Base-by-base conservation (phyloP, 2,329 filamentous ascomycete genomes). In the Cadophora luteo-olivacea region DNA sequence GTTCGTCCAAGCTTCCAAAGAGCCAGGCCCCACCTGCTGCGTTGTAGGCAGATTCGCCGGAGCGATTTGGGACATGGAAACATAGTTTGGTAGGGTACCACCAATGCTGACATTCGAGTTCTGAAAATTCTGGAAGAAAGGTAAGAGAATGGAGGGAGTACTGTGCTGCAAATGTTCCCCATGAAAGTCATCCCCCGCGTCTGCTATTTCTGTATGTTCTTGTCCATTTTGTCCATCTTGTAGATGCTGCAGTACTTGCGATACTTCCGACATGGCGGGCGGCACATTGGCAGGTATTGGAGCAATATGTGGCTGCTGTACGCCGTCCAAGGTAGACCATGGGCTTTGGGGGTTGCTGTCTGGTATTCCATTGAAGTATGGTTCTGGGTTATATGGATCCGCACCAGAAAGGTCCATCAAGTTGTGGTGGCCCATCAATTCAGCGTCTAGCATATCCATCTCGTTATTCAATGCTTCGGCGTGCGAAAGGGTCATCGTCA, bases 201-300 rank as follows among this genome's bases (percentile, higher is more conserved):
- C 68, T 12, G 68, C 69, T 16, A 70, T 62, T 54, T 74, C 74
- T 25, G 63, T 72, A 69, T 75, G 72, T 36, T 75, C 72, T 66
- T 77, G 74, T 22, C 68, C 75, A 69, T 75, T 73, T 64, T 77
- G 77, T 24, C 75, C 63, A 55, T 78, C 69, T 63, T 78, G 77
- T 33, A 77, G 64, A 51, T 78, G 70, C 41, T 78, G 75, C 51
- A 77, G 64, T 67, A 78, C 75, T 58, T 74, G 73, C 41, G 74
- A 74, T 19, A 77, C 72, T 19, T 72, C 72, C 6, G 73, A 76
- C 73, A 77, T 75, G 16, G 75, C 69, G 57, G 72, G 60, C 49
- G 73, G 73, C 22, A 77, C 63, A 65, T 70, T 74, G 22, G 69
- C 52, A 36, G 68, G 36, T 16, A 41, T 51, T 22, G 45, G 52